Percentiles rank a stretch among this genome's conserved stretches.
Evolutionary conservation across 106 monocot species (phyloP).

Genomic region (Dendrobium nobile): DNA sequence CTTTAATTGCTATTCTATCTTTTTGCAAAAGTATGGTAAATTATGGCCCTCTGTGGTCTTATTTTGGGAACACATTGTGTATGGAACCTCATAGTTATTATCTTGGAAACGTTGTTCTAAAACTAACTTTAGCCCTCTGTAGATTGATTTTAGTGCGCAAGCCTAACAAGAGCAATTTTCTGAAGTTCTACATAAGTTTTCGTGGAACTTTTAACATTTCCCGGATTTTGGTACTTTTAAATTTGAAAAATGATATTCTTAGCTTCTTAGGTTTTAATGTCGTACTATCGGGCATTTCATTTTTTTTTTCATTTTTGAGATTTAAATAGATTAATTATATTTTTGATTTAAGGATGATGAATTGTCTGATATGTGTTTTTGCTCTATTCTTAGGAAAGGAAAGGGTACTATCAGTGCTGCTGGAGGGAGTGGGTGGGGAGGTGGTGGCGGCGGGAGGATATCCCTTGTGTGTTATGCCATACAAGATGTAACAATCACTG

Average conservation of each 20-base stretch:
- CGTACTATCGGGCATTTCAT: background rate
- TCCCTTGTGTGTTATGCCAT: conserved; percentile 80
- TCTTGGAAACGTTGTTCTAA: background rate
- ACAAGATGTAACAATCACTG: conserved; percentile 68
- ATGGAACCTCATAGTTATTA: background rate
- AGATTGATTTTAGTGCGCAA: background rate
- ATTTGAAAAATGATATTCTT: background rate
- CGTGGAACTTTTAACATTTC: background rate
- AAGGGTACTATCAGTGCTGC: conserved; percentile 89
- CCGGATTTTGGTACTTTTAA: background rate
- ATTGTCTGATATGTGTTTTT: conserved; percentile 5
- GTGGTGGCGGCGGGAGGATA: conserved; percentile 92
- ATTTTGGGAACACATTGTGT: background rate
- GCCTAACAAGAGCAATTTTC: background rate
- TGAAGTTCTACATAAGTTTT: conserved; percentile 2
- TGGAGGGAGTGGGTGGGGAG: conserved; percentile 96
- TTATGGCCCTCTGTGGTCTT: background rate
- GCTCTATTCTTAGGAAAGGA: conserved; percentile 52
- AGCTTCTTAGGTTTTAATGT: background rate
- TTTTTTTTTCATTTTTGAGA: background rate
- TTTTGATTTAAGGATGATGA: background rate
- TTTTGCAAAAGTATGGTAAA: background rate
- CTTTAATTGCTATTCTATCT: background rate
- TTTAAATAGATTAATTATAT: background rate
- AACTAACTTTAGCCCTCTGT: background rate